Evolutionary conservation across 2,329 filamentous ascomycete genomes (phyloP).

Genomic region (Drechslerella coelobrocha): DNA sequence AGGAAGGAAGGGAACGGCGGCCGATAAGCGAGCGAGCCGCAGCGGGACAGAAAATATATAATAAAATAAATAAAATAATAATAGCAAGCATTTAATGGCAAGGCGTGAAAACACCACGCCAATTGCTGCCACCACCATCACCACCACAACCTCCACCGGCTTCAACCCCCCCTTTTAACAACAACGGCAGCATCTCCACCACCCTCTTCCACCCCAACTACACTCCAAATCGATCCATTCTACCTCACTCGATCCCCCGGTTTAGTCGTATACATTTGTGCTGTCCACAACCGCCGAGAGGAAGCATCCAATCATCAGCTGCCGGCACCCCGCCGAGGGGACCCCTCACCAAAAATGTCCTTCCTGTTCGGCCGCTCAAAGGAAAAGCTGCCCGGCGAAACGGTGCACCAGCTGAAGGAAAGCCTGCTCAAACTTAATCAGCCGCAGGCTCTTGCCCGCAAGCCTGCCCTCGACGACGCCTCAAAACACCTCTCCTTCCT

Average conservation of each 20-base stretch:
- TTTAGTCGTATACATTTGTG: no score
- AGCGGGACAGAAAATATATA: background rate
- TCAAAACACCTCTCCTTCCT: conserved; percentile 85
- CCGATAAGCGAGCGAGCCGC: background rate
- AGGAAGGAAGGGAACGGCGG: background rate
- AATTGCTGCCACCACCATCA: conserved; percentile 1
- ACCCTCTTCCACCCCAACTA: background rate
- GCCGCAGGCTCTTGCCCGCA: conserved; percentile 62
- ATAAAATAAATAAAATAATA: no score
- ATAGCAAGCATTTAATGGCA: no score
- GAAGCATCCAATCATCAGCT: no score
- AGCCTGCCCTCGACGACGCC: conserved; percentile 81
- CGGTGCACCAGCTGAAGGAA: conserved; percentile 70
- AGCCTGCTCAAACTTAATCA: conserved; percentile 69
- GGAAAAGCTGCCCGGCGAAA: conserved; percentile 67
- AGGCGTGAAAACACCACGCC: no score
- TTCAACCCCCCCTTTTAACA: background rate
- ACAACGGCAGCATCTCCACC: no score
- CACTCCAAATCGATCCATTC: background rate
- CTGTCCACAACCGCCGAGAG: no score
- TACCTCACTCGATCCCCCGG: background rate
- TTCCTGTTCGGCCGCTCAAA: conserved; percentile 72
- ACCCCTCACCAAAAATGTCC: conserved; percentile 64
- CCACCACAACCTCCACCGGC: background rate
- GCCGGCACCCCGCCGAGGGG: background rate